Percentiles rank a stretch among this genome's conserved stretches.
phyloP scores from a whole-genome alignment of 352 stramenopile genomes.

The Peronospora destructor region DNA sequence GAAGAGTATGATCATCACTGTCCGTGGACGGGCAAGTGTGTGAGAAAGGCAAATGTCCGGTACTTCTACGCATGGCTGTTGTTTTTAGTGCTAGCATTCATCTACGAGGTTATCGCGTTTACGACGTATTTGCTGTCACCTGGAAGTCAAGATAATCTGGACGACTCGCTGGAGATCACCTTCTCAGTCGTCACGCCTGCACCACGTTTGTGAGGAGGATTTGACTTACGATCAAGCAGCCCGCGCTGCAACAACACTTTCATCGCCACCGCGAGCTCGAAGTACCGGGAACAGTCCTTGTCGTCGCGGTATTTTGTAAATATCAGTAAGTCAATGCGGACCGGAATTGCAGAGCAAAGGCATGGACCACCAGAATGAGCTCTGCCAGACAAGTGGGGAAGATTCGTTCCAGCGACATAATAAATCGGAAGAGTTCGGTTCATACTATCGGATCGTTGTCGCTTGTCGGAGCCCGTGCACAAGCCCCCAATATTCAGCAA shows the following conservation, averaged over 20 bases:
- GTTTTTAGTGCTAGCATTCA: conserved; percentile 79
- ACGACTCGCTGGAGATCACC: conserved; percentile 32
- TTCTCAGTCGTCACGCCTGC: conserved; percentile 8
- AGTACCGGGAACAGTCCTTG: neutral
- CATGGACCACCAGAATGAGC: conserved; percentile 22
- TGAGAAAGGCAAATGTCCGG: conserved; percentile 69
- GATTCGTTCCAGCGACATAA: too few species aligned
- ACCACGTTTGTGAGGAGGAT: conserved; percentile 18
- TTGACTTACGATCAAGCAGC: conserved; percentile 13
- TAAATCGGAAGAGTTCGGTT: too few species aligned
- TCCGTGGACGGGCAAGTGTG: conserved; percentile 90
- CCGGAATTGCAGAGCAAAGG: conserved; percentile 16
- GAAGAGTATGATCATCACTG: conserved; percentile 89
- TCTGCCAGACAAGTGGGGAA: conserved; percentile 4
- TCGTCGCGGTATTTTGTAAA: neutral
- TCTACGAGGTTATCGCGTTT: conserved; percentile 86
- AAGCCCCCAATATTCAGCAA: too few species aligned
- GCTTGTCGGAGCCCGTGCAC: too few species aligned
- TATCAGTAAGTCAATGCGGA: conserved; percentile 1
- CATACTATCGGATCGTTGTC: neutral
- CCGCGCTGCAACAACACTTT: neutral
- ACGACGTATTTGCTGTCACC: conserved; percentile 77
- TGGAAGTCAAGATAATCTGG: conserved; percentile 30
- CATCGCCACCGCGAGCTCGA: conserved; percentile 1
- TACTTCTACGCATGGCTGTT: conserved; percentile 84